These are phyloP conservation scores for Metschnikowia colocasiae DNA, from an alignment of 805 yeast genomes.

Conservation along the genomic window DNA sequence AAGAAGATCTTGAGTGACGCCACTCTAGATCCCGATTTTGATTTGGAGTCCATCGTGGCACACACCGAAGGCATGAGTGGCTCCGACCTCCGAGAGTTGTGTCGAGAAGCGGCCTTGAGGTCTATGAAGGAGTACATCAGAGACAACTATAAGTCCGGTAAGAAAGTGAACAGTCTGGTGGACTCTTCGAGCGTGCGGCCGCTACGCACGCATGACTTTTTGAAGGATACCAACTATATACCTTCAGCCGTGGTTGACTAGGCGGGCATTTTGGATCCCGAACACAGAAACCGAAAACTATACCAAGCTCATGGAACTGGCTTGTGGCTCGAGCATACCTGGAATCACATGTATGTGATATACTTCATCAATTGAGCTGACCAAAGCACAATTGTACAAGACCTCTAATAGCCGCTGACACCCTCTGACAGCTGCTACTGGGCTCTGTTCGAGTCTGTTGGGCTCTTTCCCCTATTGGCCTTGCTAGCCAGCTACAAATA, in stretches of 20 bases:
- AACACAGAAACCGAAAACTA: background rate
- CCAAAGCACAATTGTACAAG: background rate
- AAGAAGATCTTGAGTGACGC: constrained; percentile 66
- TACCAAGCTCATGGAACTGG: too few relatives aligned
- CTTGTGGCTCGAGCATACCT: too few relatives aligned
- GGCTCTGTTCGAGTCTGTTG: too few relatives aligned
- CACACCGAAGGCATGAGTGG: constrained; percentile 76
- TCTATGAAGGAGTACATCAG: constrained; percentile 84
- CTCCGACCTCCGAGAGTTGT: constrained; percentile 83
- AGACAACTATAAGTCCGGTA: constrained; percentile 45
- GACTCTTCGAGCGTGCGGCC: constrained; percentile 54
- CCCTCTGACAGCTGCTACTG: too few relatives aligned
- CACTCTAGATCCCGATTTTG: constrained; percentile 55
- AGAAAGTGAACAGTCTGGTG: constrained; percentile 21
- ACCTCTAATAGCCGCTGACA: too few relatives aligned
- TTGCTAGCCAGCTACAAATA: background rate
- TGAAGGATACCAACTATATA: constrained; percentile 26
- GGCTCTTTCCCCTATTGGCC: too few relatives aligned
- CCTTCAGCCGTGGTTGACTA: constrained; percentile 16
- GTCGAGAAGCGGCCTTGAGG: constrained; percentile 88
- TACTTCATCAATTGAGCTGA: background rate
- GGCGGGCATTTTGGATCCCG: too few relatives aligned
- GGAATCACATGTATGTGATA: background rate
- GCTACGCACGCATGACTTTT: constrained; percentile 60
- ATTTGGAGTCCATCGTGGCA: constrained; percentile 54